Percentiles rank a stretch among this genome's conserved stretches.
Evolutionary conservation across 768 basidiomycete genomes (phyloP).

Genomic region (Trametes villosa): DNA sequence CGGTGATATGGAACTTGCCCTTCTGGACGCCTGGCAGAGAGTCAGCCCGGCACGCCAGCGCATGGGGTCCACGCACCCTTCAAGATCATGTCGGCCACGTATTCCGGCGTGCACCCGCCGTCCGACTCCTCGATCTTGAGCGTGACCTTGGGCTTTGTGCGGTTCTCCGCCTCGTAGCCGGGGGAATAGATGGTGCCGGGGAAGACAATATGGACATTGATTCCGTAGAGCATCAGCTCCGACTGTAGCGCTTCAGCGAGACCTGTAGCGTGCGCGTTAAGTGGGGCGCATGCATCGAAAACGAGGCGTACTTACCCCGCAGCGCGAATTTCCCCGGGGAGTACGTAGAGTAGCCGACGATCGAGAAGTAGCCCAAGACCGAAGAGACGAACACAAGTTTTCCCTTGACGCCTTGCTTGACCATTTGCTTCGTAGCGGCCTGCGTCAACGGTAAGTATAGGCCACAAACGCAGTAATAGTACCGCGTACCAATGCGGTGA

Average conservation of each 20-base stretch:
- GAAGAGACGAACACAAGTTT: constrained; percentile 82
- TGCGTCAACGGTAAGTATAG: constrained; percentile 32
- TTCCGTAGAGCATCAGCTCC: constrained; percentile 78
- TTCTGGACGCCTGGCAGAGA: constrained; percentile 59
- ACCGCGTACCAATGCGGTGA: constrained; percentile 50
- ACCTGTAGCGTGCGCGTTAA: constrained; percentile 46
- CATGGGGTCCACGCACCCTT: constrained; percentile 47
- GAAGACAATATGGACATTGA: constrained; percentile 80
- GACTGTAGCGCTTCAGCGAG: constrained; percentile 83
- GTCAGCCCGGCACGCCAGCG: neutral
- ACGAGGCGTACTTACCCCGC: constrained; percentile 64
- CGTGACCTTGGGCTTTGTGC: constrained; percentile 74
- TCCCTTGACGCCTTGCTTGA: constrained; percentile 55
- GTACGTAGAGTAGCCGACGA: constrained; percentile 81
- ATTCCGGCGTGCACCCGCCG: constrained; percentile 62
- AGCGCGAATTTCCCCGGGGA: constrained; percentile 86
- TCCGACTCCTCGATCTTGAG: constrained; percentile 79
- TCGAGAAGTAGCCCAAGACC: constrained; percentile 71
- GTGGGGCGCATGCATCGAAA: neutral
- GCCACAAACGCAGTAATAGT: neutral
- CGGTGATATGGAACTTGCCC: constrained; percentile 76
- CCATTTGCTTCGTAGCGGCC: constrained; percentile 72
- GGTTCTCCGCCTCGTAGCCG: constrained; percentile 77
- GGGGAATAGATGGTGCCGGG: constrained; percentile 82
- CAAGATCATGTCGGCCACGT: constrained; percentile 61